phyloP scores from a whole-genome alignment of 805 yeast genomes.

The Myxozyma geophila region DNA sequence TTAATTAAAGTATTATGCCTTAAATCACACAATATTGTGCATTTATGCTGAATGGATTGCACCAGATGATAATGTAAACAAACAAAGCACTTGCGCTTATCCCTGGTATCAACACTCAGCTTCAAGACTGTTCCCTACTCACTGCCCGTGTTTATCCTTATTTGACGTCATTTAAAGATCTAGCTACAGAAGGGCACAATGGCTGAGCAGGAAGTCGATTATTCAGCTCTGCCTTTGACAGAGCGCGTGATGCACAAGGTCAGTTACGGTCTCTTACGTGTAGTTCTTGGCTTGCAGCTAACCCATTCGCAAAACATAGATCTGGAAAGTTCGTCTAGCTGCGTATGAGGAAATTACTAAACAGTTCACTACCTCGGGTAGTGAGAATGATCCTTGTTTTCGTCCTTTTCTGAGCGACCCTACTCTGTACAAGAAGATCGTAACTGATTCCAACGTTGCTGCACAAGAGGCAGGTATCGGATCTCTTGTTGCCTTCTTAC shows the following conservation, averaged over 20 bases:
- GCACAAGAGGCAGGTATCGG: conserved; percentile 84
- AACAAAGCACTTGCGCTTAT: conserved; percentile 2
- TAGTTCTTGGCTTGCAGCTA: background rate
- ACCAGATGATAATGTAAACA: conserved; percentile 19
- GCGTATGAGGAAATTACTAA: conserved; percentile 74
- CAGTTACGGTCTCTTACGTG: conserved; percentile 36
- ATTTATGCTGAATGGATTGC: background rate
- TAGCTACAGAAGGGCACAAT: conserved; percentile 25
- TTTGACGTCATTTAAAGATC: background rate
- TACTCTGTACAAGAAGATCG: conserved; percentile 59
- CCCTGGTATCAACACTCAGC: background rate
- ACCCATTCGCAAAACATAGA: conserved; percentile 35
- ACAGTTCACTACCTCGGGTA: conserved; percentile 58
- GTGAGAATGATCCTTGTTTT: conserved; percentile 62
- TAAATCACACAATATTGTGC: no score
- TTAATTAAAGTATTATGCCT: background rate
- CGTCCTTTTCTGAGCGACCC: conserved; percentile 57
- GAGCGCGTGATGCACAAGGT: conserved; percentile 70
- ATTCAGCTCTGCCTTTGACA: conserved; percentile 62
- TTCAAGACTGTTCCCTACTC: background rate
- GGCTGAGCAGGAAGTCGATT: conserved; percentile 61
- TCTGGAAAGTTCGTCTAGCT: conserved; percentile 83
- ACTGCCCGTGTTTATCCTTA: background rate
- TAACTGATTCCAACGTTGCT: conserved; percentile 82
- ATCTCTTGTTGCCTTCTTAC: conserved; percentile 59